These are phyloP conservation scores for Dactylonectria macrodidyma DNA, from an alignment of 2,329 filamentous ascomycete genomes.

Conservation along the genomic window DNA sequence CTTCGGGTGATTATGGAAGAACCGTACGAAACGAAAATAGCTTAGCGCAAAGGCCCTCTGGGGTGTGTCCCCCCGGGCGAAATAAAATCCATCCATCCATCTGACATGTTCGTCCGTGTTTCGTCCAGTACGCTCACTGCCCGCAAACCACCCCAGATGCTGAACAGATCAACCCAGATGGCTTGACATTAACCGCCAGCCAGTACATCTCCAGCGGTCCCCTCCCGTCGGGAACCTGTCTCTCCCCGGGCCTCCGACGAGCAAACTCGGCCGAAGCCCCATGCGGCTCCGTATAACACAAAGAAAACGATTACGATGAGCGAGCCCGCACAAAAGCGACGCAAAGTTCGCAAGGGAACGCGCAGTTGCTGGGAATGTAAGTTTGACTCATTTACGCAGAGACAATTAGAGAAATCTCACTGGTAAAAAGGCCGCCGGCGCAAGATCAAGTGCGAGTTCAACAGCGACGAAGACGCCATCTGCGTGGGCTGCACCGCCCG, in stretches of 20 bases:
- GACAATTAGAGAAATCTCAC: no score
- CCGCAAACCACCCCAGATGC: conserved; percentile 1
- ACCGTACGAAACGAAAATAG: no score
- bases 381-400: conserved; percentile 10
- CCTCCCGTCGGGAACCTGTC: neutral
- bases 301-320: conserved; percentile 28
- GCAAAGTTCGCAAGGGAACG: conserved; percentile 69
- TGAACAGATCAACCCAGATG: no score
- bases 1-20: no score
- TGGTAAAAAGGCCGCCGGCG: conserved; percentile 55
- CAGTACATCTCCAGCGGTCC: neutral
- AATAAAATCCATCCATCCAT: no score
- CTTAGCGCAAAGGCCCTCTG: no score
- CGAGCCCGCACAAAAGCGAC: conserved; percentile 41
- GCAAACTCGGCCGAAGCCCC: conserved; percentile 42
- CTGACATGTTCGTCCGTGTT: conserved; percentile 27
- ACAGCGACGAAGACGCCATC: conserved; percentile 54
- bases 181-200: neutral
- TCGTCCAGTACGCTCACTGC: conserved; percentile 31
- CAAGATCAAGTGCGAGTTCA: conserved; percentile 68
- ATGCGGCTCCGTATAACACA: no score
- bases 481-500: conserved; percentile 65
- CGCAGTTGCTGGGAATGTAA: conserved; percentile 74
- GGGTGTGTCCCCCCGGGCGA: no score
- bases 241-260: neutral